Evolutionary conservation across 768 basidiomycete genomes (phyloP), one percentile per base, ranked within the genome.

Genomic region (Leccinum pellstonianum): DNA sequence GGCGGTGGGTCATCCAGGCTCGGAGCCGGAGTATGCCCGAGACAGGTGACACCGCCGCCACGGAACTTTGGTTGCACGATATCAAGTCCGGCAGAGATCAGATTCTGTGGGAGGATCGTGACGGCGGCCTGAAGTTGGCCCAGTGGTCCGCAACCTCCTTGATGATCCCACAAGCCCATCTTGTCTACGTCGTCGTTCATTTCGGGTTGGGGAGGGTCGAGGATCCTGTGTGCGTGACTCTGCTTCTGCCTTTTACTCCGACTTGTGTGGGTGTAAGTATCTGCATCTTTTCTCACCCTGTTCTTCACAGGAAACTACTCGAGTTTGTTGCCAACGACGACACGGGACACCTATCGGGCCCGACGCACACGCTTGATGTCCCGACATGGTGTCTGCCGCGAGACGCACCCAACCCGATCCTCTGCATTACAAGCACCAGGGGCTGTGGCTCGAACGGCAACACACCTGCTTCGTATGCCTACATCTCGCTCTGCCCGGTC

Each of bases 141-240:
- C 1, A 11, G 5, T 69, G 67, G 62, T 38, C 52, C 29, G 52
- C 58, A 14, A 23, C 58, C 33, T 61, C 60, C 25, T 56, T 64
- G 54, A 60, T 56, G 50, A 55, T 15, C 4, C 4, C 46, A 11
- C 19, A 7, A 12, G 67, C 38, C 1, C 64, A 69, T 37, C 33
- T 64, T 54, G 35, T 64, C 7, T 66, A 57, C n/a, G 33, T 68
- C 27, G 59, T 52, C 0, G 41, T 69, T 1, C 65, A 64, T 50
- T 51, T 63, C 25, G 38, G 35, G 0, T 43, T 3, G n/a, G 64
- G 60, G 1, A 47, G 5, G 11, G 31, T 66, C 5, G 12, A 12
- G 8, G 64, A 69, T 52, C 59, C 59, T 5, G 56, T 64, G 67
- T 68, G 38, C 4, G 67, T 69, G 15, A 5, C 29, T 38, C n/a